A percentile compares a stretch with the other conserved stretches of the same genome.
Evolutionary conservation across 1,284 basidiomycete species (phyloP).

Genomic region (Malassezia arunalokei): DNA sequence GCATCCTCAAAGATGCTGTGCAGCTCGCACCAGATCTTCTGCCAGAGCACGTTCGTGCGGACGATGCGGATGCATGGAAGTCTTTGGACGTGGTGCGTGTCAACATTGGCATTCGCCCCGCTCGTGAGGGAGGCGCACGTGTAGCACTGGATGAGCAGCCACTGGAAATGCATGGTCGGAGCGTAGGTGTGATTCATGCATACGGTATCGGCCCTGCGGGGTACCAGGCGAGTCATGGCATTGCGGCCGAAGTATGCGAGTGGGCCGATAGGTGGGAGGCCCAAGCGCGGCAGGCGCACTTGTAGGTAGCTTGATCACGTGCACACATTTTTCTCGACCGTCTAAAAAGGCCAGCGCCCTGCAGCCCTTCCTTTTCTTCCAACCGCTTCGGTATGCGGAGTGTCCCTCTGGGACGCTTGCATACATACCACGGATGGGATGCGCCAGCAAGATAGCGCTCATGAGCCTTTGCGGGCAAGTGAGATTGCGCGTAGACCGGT

Average conservation of each 20-base stretch:
- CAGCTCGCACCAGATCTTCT: conserved; percentile 24
- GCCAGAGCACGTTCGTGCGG: conserved; percentile 14
- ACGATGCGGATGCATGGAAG: conserved; percentile 19
- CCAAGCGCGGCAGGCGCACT: background rate
- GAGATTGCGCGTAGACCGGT: conserved; percentile 15
- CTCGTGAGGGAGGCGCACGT: conserved; percentile 23
- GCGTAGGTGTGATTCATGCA: conserved; percentile 23
- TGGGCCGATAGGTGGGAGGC: conserved; percentile 18
- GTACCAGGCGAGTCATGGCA: conserved; percentile 36
- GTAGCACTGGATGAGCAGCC: conserved; percentile 20
- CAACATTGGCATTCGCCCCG: conserved; percentile 31
- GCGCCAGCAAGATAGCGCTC: conserved; percentile 5
- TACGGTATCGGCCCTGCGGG: conserved; percentile 38
- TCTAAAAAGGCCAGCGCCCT: conserved; percentile 5
- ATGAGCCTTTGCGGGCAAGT: conserved; percentile 17
- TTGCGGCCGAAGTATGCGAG: conserved; percentile 31
- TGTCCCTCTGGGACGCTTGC: conserved; percentile 9
- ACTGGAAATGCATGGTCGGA: background rate
- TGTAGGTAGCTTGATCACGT: background rate
- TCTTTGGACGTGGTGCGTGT: conserved; percentile 23
- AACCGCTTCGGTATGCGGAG: conserved; percentile 12
- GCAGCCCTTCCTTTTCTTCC: background rate
- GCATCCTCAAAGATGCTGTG: conserved; percentile 49
- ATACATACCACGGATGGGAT: conserved; percentile 15
- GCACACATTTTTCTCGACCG: background rate